Base-by-base conservation (phyloP, 2,329 filamentous ascomycete genomes). In the Diaporthe batatas region DNA sequence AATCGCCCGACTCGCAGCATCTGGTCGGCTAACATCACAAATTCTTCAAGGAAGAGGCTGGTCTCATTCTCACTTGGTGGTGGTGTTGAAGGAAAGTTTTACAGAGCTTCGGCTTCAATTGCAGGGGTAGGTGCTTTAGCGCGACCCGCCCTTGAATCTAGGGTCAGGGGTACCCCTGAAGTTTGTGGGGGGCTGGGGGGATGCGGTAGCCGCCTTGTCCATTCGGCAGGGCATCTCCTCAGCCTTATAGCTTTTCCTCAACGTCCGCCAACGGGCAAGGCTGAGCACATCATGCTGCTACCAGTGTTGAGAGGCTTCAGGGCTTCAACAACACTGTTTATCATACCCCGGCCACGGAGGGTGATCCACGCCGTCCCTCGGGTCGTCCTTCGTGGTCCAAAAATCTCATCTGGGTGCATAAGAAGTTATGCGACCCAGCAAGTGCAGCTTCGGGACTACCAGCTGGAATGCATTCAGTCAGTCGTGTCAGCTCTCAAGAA, bases 381-480 rank as follows among this genome's bases (percentile, higher is more conserved):
- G 21, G 47, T 32, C 14, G 14, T 65, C 18, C 23, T 59, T 14
- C 55, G 70, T n/a, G 10, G 57, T 6, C 64, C 55, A 36, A 51
- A 49, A 12, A 14, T 36, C 18, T 42, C 39, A 14, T 25, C 11
- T 21, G 21, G n/a, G 36, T 58, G 59, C 59, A 39, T 29, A n/a
- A 70, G 59, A 47, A 42, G 53, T 14, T 68, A 68, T 72, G 67
- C 70, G 49, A 75, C 71, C 8, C 74, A 73, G 23, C 53, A 67
- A 21, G 34, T 74, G 54, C 71, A 70, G 71, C 90, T 97, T 54
- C 92, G 95, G 76, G 87, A 93, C 77, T 98, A 98, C 79, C 95
- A 98, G 80, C 92, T 96, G 84, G 94, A 98, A 86, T 97, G 94
- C 79, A 97, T 98, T 74, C 90, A 93, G 78, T 91, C 94, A 0